Conservation (phyloP, 2,329 filamentous ascomycete species). For the Peltaster fructicola region DNA sequence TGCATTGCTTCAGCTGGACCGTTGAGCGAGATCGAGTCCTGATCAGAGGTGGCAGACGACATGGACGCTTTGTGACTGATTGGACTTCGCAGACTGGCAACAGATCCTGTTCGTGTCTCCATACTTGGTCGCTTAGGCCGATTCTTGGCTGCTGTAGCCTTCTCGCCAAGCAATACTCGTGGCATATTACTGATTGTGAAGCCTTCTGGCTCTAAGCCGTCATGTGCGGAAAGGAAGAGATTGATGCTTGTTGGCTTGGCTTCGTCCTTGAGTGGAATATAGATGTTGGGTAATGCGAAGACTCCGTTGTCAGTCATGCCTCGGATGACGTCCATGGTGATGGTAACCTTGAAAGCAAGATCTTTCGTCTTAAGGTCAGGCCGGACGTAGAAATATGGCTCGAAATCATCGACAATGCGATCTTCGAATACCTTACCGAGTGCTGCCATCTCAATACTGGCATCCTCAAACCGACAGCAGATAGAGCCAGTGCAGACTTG, state of each 20-base stretch:
- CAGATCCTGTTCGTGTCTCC: constrained; percentile 3
- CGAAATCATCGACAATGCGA: constrained; percentile 13
- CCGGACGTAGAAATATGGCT: constrained; percentile 16
- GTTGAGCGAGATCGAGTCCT: neutral
- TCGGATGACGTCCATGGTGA: constrained; percentile 9
- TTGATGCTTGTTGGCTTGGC: constrained; percentile 16
- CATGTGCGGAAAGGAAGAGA: constrained; percentile 17
- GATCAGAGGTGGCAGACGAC: constrained; percentile 2
- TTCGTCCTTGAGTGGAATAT: constrained; percentile 17
- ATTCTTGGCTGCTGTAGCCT: constrained; percentile 3
- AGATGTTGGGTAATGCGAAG: constrained; percentile 16
- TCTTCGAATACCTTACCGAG: constrained; percentile 16
- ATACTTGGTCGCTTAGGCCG: constrained; percentile 9
- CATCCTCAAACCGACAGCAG: constrained; percentile 18
- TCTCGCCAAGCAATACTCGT: constrained; percentile 15
- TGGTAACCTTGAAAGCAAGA: constrained; percentile 1
- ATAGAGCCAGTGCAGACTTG: constrained; percentile 16
- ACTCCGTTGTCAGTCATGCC: constrained; percentile 14
- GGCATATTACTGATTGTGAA: constrained; percentile 21
- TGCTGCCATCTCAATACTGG: constrained; percentile 15
- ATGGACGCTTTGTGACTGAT: constrained; percentile 1
- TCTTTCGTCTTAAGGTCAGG: constrained; percentile 10
- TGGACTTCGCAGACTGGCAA: neutral
- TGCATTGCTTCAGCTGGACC: constrained; percentile 1
- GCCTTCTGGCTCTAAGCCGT: constrained; percentile 16